phyloP scores from a whole-genome alignment of 2,329 filamentous ascomycete species.

The Ilyonectria destructans region DNA sequence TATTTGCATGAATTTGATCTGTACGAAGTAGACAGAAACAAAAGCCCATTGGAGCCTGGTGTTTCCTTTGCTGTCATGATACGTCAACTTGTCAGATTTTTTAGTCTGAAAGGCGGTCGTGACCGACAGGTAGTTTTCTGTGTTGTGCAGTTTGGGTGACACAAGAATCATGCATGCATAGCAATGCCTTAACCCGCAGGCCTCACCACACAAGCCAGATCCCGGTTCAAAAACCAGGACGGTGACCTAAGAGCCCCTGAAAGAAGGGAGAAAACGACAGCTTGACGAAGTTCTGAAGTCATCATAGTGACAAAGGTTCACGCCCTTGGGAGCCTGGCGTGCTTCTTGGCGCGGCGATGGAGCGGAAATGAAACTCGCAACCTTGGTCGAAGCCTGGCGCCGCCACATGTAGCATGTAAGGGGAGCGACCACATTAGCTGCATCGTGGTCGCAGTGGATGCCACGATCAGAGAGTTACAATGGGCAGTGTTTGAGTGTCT shows the following conservation, averaged over 20 bases:
- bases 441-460: not conserved
- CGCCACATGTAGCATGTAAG: slow-evolving; percentile 11
- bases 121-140: not conserved
- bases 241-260: not conserved
- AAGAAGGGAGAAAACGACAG: not conserved
- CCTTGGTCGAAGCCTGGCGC: not conserved
- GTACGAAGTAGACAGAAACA: slow-evolving; percentile 7
- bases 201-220: not conserved
- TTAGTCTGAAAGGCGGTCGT: not conserved
- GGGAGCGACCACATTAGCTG: not conserved
- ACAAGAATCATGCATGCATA: not conserved
- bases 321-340: slow-evolving; percentile 14
- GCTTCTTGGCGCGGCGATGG: slow-evolving; percentile 12
- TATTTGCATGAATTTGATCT: slow-evolving; percentile 14
- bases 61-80: not conserved
- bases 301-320: slow-evolving; percentile 32
- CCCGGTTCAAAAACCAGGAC: not conserved
- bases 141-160: not conserved
- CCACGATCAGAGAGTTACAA: not conserved
- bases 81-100: not conserved
- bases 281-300: not conserved
- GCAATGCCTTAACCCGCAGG: not conserved
- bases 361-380: not conserved
- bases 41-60: not conserved
- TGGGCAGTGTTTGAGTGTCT: slow-evolving; percentile 13